Percentiles rank a stretch among this genome's conserved stretches.
Conservation (phyloP, 2,329 filamentous ascomycete species). For the Bipolaris zeicola region DNA sequence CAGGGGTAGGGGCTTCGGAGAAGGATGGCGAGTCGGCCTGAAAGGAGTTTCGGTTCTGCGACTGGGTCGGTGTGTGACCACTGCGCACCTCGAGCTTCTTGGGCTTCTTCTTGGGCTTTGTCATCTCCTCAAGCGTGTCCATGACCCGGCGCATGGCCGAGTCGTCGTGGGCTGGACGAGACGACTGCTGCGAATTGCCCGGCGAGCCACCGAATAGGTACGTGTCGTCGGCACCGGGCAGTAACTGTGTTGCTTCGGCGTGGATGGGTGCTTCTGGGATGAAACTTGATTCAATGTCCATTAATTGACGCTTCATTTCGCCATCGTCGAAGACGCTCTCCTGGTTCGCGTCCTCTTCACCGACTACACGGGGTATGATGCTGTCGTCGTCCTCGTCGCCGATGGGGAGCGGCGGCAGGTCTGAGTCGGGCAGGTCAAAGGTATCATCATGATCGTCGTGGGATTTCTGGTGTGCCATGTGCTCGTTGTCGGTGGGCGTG, state of each 20-base stretch:
- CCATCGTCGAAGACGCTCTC: slow-evolving; percentile 58
- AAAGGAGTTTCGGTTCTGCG: slow-evolving; percentile 19
- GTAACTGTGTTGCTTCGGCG: slow-evolving; percentile 28
- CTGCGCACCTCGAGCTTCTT: slow-evolving; percentile 29
- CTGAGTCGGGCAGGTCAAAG: slow-evolving; percentile 45
- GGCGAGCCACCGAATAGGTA: slow-evolving; percentile 52
- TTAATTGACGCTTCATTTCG: slow-evolving; percentile 64
- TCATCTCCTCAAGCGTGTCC: slow-evolving; percentile 23
- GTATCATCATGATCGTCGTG: slow-evolving; percentile 41
- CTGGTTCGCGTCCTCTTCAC: slow-evolving; percentile 37
- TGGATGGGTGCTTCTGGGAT: slow-evolving; percentile 59
- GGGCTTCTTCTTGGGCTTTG: slow-evolving; percentile 30
- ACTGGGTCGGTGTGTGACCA: slow-evolving; percentile 22
- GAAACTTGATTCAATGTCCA: slow-evolving; percentile 69
- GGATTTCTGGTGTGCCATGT: slow-evolving; percentile 36
- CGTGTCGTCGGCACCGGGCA: slow-evolving; percentile 52
- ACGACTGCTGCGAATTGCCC: slow-evolving; percentile 32
- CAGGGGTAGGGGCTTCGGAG: slow-evolving; percentile 46
- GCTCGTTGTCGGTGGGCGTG: slow-evolving; percentile 15
- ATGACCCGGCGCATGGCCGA: slow-evolving; percentile 22
- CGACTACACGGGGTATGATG: slow-evolving; percentile 43
- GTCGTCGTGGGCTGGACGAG: slow-evolving; percentile 16
- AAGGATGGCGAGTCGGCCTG: slow-evolving; percentile 35
- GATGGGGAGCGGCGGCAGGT: slow-evolving; percentile 49
- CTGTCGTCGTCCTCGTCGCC: slow-evolving; percentile 50